These are phyloP conservation scores for Orbilia blumenaviensis DNA, from an alignment of 2,329 filamentous ascomycete genomes.

Conservation along the genomic window DNA sequence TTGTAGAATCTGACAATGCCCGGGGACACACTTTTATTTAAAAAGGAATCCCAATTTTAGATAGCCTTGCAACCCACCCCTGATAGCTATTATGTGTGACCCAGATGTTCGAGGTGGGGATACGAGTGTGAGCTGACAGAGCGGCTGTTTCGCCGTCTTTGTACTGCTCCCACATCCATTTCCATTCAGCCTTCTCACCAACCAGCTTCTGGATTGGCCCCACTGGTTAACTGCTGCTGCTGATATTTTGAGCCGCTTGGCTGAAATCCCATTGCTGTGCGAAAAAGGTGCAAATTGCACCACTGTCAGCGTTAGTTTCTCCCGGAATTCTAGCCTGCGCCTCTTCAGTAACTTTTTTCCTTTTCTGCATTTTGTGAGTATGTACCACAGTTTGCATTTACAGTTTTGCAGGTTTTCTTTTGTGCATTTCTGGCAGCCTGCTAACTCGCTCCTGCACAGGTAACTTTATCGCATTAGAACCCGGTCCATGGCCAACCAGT, in stretches of 20 bases:
- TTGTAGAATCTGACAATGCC: slow-evolving; percentile 13
- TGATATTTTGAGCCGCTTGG: slow-evolving; percentile 51
- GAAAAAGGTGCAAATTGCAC: slow-evolving; percentile 29
- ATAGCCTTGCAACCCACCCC: slow-evolving; percentile 45
- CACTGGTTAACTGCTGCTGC: too few species aligned
- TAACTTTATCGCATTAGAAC: slow-evolving; percentile 48
- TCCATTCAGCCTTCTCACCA: slow-evolving; percentile 47
- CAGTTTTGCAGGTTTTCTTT: too few species aligned
- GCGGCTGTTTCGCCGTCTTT: slow-evolving; percentile 49
- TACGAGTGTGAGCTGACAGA: slow-evolving; percentile 46
- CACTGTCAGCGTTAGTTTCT: neutral
- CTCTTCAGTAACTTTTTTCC: neutral
- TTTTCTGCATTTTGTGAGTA: slow-evolving; percentile 8
- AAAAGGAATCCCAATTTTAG: slow-evolving; percentile 50
- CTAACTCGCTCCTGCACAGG: slow-evolving; percentile 28
- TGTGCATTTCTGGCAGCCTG: slow-evolving; percentile 9
- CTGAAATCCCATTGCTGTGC: slow-evolving; percentile 25
- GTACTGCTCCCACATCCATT: neutral
- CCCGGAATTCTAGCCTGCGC: slow-evolving; percentile 8
- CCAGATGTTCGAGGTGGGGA: slow-evolving; percentile 40
- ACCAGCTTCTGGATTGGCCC: slow-evolving; percentile 20
- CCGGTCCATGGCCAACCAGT: slow-evolving; percentile 12
- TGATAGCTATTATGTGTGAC: slow-evolving; percentile 33
- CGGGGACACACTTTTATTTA: slow-evolving; percentile 47
- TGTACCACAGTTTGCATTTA: neutral